Conservation (phyloP, 495 filamentous ascomycete species). For the Amphirosellinia nigrospora region DNA sequence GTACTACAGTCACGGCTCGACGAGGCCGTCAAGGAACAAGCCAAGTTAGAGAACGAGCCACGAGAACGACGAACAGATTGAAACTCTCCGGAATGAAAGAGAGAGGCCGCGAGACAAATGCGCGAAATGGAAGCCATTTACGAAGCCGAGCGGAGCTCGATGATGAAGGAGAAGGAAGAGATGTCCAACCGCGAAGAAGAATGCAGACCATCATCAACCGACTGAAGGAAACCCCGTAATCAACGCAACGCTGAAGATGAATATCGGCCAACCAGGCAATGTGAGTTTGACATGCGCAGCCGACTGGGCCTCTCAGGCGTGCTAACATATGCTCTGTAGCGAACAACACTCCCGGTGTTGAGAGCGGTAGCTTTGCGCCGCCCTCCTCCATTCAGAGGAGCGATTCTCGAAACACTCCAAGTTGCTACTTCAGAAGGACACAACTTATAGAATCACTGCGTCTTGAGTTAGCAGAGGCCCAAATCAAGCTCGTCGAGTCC, state of each 20-base stretch:
- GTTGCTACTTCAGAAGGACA: conserved; percentile 91
- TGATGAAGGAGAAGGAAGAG: conserved; percentile 90
- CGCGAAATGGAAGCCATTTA: conserved; percentile 89
- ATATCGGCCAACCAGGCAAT: conserved; percentile 68
- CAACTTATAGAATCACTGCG: conserved; percentile 90
- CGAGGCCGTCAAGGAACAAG: conserved; percentile 82
- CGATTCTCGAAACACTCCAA: conserved; percentile 87
- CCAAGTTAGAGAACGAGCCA: conserved; percentile 82
- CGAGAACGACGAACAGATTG: conserved; percentile 80
- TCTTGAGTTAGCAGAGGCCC: conserved; percentile 89
- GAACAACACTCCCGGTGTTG: conserved; percentile 62
- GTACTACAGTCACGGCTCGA: conserved; percentile 86
- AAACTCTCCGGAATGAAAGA: conserved; percentile 80
- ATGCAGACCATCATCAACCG: conserved; percentile 87
- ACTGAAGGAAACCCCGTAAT: conserved; percentile 82
- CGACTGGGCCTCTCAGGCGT: background rate
- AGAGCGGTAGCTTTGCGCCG: conserved; percentile 83
- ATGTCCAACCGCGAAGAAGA: conserved; percentile 83
- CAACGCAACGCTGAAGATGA: conserved; percentile 75
- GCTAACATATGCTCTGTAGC: conserved; percentile 38
- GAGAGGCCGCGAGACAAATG: conserved; percentile 77
- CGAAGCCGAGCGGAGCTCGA: conserved; percentile 84
- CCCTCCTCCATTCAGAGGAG: conserved; percentile 78
- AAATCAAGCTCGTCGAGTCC: conserved; percentile 93
- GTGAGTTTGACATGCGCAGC: conserved; percentile 54